Base-by-base conservation (phyloP, 768 basidiomycete genomes). In the Serpula lacrymans region DNA sequence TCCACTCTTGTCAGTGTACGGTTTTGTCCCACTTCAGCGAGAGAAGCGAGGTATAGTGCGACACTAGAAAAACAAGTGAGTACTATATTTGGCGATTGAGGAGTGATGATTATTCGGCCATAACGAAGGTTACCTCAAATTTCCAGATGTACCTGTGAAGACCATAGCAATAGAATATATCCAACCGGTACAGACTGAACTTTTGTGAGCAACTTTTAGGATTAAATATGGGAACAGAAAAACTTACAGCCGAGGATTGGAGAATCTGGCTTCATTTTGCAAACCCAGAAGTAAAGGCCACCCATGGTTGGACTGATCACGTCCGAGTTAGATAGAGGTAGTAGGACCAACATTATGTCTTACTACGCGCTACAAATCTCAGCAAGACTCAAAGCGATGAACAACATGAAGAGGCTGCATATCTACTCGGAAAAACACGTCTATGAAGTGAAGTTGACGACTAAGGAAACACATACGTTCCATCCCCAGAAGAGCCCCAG, bases 271-370 rank as follows among this genome's bases (percentile, higher is more conserved):
- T 77, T 77, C 74, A 79, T 74, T 50, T 69, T 73, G 59, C 75
- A 78, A 9, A 78, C 77, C 78, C 77, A 79, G 52, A 79, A 80
- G 54, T 80, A 80, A 35, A 79, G 58, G 5, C 76, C 78, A 17
- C 77, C 77, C 65, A 79, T 70, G 3, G 76, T 75, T 1, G 76
- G 75, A 41, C 72, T 74, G 35, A n/a, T 3, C 9, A 37, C n/a
- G n/a, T 42, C 13, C 14, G 37, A 16, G n/a, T 30, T 45, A 46
- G 34, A 11, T 16, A 7, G 10, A 9, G 14, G 12, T 28, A 4
- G 3, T 17, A 18, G 30, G 20, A n/a, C 25, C 14, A 6, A 18
- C 31, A 29, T 22, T 6, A n/a, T n/a, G 3, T 56, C 74, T 58
- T 46, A 75, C 74, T 75, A 78, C 31, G 76, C 71, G 37, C 77